Evolutionary conservation across 331 rosid species (phyloP).

Genomic region (Acacia concinna): DNA sequence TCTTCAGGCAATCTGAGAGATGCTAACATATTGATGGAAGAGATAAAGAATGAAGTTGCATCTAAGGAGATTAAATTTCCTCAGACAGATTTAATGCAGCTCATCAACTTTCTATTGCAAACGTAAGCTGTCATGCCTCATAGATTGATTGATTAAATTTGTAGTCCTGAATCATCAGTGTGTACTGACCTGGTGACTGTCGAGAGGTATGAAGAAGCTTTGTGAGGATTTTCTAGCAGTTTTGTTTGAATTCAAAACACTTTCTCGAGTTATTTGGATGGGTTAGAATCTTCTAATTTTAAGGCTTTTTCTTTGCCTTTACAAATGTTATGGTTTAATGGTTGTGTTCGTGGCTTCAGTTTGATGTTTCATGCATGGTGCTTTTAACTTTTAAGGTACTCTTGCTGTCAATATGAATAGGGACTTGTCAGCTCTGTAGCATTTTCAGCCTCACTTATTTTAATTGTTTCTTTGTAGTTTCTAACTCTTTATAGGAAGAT

Average conservation of each 20-base stretch:
- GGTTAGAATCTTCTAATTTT: background rate
- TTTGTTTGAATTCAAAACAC: background rate
- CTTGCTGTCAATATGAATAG: background rate
- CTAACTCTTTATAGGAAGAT: background rate
- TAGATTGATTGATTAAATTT: conserved; percentile 18
- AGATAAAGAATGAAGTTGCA: conserved; percentile 65
- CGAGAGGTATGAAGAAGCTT: background rate
- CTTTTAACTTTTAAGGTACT: background rate
- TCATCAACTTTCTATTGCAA: conserved; percentile 67
- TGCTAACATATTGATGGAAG: conserved; percentile 79
- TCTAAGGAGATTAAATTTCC: conserved; percentile 54
- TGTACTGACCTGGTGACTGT: background rate
- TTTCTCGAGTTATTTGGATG: background rate
- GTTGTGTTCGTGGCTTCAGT: background rate
- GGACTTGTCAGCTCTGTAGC: background rate
- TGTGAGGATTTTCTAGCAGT: background rate
- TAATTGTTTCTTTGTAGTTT: background rate
- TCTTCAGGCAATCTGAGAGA: conserved; percentile 82
- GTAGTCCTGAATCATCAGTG: conserved; percentile 10
- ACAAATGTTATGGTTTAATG: background rate
- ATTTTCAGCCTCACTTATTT: background rate
- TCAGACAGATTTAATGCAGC: conserved; percentile 71
- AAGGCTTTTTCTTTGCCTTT: background rate
- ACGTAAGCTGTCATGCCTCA: conserved; percentile 57
- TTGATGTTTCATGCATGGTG: background rate